These are phyloP conservation scores for Talaromyces sp. DNA, from an alignment of 2,329 filamentous ascomycete species.

Conservation along the genomic window DNA sequence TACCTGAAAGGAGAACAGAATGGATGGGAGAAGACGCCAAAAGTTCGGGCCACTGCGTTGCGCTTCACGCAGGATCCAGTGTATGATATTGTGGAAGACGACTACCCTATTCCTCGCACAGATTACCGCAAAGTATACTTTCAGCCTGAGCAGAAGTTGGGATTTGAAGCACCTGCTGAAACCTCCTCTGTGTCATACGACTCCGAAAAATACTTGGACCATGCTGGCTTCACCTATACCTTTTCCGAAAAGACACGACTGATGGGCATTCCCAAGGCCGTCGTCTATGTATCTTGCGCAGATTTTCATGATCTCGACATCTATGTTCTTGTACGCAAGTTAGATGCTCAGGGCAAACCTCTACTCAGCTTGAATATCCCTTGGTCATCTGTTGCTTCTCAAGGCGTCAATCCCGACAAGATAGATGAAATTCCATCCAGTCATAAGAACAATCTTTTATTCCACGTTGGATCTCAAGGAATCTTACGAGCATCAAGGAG, in stretches of 20 bases:
- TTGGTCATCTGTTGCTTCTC: constrained; percentile 20
- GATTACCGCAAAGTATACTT: not conserved
- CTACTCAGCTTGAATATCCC: constrained; percentile 44
- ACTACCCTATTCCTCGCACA: not conserved
- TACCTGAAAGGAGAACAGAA: not conserved
- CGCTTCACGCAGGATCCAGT: not conserved
- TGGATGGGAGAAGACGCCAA: not conserved
- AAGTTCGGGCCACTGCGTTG: not conserved
- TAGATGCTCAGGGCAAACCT: constrained; percentile 39
- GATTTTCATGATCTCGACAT: constrained; percentile 44
- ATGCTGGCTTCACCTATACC: constrained; percentile 32
- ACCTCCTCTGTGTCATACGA: constrained; percentile 12
- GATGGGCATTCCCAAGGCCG: constrained; percentile 43
- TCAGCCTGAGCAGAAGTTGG: not conserved
- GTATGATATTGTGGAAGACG: not conserved
- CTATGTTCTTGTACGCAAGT: constrained; percentile 44
- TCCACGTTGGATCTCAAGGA: constrained; percentile 22
- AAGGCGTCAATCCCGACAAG: not conserved
- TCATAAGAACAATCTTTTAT: constrained; percentile 1
- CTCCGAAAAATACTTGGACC: constrained; percentile 24
- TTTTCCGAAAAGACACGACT: constrained; percentile 38
- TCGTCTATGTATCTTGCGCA: constrained; percentile 42
- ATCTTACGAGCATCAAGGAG: constrained; percentile 45
- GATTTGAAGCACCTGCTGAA: not conserved
- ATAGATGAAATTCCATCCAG: not conserved